Base-by-base conservation (phyloP, 306 rosid species). In the Dryas drummondii region DNA sequence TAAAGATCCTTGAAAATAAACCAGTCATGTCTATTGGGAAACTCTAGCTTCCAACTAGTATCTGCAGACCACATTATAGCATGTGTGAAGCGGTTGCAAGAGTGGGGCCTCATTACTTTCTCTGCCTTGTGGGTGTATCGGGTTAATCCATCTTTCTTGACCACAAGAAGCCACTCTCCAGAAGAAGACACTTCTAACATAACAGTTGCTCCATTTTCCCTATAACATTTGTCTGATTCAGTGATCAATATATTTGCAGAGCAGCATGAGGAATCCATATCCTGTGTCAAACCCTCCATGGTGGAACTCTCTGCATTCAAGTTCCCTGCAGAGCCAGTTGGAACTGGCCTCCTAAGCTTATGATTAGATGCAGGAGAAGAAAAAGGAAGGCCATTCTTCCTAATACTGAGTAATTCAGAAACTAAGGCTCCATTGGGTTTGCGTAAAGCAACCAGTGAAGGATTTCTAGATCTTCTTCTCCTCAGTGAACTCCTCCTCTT, bases 1-100 rank as follows among this genome's bases (percentile, higher is more conserved):
- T 90, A 93, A 17, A 93, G 89, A 72, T 88, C 86, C 86, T 86
- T 93, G 76, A 88, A 93, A 66, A 71, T 58, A 16, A 47, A 1
- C 98, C 98, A 93, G 56, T 93, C 90, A 45, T 9, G 80, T 46
- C 76, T 79, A 78, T 74, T 82, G 1, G 78, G 74, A 79, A 93
- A 90, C 89, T 93, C 98, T 58, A 93, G 82, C 82, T 89, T 90
- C 92, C 88, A 86, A 41, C 82, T 83, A 60, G 82, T 22, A 52
- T 81, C 81, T 1, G 54, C 66, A 1, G 55, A 64, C 85, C 92
- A 85, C 76, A 82, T 77, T 37, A 55, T 77, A 66, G 50, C 77
- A 80, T 87, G 84, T 1, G 96, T 90, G 70, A 77, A 75, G 6
- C 93, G 89, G 78, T 90, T 90, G 78, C 52, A 64, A 77, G 74